These are phyloP conservation scores for Waltergamsia citrina DNA, from an alignment of 2,329 filamentous ascomycete species.

Conservation along the genomic window DNA sequence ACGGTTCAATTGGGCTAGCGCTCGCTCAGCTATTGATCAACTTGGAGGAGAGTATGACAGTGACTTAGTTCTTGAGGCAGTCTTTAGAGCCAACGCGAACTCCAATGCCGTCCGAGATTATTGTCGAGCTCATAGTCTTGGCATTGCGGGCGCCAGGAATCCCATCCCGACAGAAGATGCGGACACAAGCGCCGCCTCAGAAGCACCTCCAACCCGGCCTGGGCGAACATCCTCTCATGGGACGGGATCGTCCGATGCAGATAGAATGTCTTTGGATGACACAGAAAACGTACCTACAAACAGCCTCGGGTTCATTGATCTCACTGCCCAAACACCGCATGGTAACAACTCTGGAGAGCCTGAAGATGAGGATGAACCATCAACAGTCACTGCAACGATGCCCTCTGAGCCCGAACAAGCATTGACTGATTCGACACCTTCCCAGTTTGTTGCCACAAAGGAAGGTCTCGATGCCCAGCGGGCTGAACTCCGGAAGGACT, in stretches of 20 bases:
- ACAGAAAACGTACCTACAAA: slow-evolving; percentile 17
- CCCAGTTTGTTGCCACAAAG: slow-evolving; percentile 32
- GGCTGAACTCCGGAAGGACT: slow-evolving; percentile 57
- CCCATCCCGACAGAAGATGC: slow-evolving; percentile 44
- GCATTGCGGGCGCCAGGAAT: slow-evolving; percentile 51
- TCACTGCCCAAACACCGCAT: slow-evolving; percentile 11
- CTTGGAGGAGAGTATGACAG: slow-evolving; percentile 30
- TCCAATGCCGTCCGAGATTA: slow-evolving; percentile 58
- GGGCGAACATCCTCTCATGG: slow-evolving; percentile 13
- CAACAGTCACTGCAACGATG: no score
- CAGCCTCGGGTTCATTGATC: slow-evolving; percentile 16
- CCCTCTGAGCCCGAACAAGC: no score
- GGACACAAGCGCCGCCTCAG: slow-evolving; percentile 4
- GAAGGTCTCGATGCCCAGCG: slow-evolving; percentile 76
- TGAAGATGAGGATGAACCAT: slow-evolving; percentile 8
- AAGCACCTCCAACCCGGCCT: slow-evolving; percentile 4
- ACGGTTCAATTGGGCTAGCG: slow-evolving; percentile 35
- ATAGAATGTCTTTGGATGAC: slow-evolving; percentile 26
- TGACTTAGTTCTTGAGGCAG: slow-evolving; percentile 64
- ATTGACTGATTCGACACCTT: no score
- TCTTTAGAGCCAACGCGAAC: slow-evolving; percentile 72
- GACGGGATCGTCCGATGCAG: slow-evolving; percentile 17
- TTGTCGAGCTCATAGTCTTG: slow-evolving; percentile 52
- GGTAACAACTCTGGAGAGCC: slow-evolving; percentile 2
- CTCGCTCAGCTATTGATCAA: slow-evolving; percentile 15